Conservation (phyloP, 169 alveolate genomes). For the Pseudocohnilembus persalinus region DNA sequence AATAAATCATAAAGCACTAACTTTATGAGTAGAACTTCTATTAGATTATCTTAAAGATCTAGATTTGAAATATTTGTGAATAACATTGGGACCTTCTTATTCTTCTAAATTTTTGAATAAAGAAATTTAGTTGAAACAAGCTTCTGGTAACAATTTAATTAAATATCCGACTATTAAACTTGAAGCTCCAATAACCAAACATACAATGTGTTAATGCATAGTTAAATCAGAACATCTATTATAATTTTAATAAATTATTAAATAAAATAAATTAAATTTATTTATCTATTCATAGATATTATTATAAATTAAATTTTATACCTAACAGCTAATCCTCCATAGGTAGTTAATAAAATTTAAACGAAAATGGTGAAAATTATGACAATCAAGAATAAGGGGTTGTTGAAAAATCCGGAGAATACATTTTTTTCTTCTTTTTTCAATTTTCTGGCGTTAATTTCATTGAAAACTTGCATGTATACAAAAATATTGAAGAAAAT, state of each 20-base stretch:
- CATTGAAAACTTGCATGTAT: conserved; percentile 78
- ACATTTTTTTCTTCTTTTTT: conserved; percentile 70
- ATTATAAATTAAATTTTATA: no score
- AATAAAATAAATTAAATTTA: no score
- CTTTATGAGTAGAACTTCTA: no score
- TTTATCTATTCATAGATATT: no score
- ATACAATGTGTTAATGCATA: conserved; percentile 55
- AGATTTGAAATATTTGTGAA: no score
- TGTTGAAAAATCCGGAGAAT: conserved; percentile 75
- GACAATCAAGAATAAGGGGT: conserved; percentile 67
- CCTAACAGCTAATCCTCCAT: conserved; percentile 69
- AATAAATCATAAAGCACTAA: no score
- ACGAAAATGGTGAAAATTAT: conserved; percentile 57
- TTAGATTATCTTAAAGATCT: no score
- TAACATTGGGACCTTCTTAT: no score
- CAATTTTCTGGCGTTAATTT: conserved; percentile 83
- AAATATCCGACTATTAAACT: conserved; percentile 44
- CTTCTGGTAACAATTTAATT: conserved; percentile 40
- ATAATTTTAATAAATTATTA: no score
- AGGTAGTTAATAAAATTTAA: conserved; percentile 67
- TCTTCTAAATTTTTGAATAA: neutral
- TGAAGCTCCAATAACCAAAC: conserved; percentile 63
- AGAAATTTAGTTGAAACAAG: neutral
- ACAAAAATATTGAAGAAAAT: conserved; percentile 77
- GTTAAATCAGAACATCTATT: conserved; percentile 59